These are phyloP conservation scores for Sistotremastrum niveocremeum DNA, from an alignment of 768 basidiomycete genomes.

Conservation along the genomic window DNA sequence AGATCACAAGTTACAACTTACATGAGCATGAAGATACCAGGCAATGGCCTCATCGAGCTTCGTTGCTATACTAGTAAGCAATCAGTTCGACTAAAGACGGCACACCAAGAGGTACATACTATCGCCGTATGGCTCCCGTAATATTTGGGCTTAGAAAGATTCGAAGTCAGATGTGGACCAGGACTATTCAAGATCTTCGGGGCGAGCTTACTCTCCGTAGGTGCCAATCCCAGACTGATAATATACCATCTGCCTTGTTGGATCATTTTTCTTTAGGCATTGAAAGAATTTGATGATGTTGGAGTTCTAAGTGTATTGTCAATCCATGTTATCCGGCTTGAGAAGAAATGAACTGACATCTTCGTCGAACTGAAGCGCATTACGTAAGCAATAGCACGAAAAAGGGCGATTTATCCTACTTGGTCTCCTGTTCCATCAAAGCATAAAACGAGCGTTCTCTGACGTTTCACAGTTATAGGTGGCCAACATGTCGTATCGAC, in stretches of 20 bases:
- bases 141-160: background rate
- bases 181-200: background rate
- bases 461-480: too few relatives aligned
- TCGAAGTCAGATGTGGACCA: background rate
- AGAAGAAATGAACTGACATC: slow-evolving; percentile 24
- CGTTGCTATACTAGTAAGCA: slow-evolving; percentile 30
- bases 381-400: too few relatives aligned
- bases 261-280: background rate
- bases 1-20: slow-evolving; percentile 6
- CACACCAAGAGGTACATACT: background rate
- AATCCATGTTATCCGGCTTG: background rate
- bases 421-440: slow-evolving; percentile 15
- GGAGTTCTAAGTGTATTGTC: slow-evolving; percentile 23
- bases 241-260: background rate
- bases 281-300: background rate
- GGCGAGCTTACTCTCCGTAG: slow-evolving; percentile 16
- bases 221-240: slow-evolving; percentile 42
- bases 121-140: background rate
- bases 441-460: slow-evolving; percentile 9
- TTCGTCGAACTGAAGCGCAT: slow-evolving; percentile 21
- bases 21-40: slow-evolving; percentile 1
- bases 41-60: slow-evolving; percentile 8
- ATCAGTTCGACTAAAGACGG: background rate
- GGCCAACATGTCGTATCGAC: too few relatives aligned
- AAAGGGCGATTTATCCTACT: background rate